These are phyloP conservation scores for Flaveria robusta DNA, from an alignment of 129 eudicot genomes.

Conservation along the genomic window DNA sequence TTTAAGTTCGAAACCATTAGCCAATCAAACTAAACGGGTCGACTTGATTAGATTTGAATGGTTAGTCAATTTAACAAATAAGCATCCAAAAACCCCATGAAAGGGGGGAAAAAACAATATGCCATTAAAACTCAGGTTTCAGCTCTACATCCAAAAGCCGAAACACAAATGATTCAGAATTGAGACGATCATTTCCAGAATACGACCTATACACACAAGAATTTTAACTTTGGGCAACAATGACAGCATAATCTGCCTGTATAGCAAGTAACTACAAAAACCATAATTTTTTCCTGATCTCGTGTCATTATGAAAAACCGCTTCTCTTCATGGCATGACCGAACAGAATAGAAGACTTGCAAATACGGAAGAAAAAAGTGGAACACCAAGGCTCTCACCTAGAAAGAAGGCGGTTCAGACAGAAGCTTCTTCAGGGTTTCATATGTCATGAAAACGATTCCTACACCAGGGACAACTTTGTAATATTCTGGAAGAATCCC, in stretches of 20 bases:
- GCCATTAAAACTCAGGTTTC: constrained; percentile 26
- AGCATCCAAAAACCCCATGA: not conserved
- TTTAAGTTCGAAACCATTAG: no score
- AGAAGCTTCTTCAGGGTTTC: constrained; percentile 75
- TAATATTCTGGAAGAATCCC: constrained; percentile 28
- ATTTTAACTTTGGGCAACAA: constrained; percentile 29
- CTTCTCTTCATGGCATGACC: constrained; percentile 7
- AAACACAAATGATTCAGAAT: constrained; percentile 16
- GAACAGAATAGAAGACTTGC: constrained; percentile 18
- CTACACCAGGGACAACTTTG: constrained; percentile 92
- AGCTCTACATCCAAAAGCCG: constrained; percentile 5
- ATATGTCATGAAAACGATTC: constrained; percentile 90
- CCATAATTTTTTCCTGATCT: constrained; percentile 8
- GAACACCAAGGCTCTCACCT: constrained; percentile 17
- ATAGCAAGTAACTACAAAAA: constrained; percentile 18
- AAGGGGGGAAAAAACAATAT: not conserved
- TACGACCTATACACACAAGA: constrained; percentile 41
- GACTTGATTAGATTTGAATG: no score
- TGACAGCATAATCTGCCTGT: constrained; percentile 43
- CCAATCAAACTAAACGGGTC: no score
- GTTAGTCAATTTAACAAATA: no score
- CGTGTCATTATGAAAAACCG: constrained; percentile 30
- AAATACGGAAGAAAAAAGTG: constrained; percentile 13
- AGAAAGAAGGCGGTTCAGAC: constrained; percentile 33
- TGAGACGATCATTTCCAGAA: not conserved